Base-by-base conservation (phyloP, 768 basidiomycete species). In the Tylopilus rubrobrunneus region DNA sequence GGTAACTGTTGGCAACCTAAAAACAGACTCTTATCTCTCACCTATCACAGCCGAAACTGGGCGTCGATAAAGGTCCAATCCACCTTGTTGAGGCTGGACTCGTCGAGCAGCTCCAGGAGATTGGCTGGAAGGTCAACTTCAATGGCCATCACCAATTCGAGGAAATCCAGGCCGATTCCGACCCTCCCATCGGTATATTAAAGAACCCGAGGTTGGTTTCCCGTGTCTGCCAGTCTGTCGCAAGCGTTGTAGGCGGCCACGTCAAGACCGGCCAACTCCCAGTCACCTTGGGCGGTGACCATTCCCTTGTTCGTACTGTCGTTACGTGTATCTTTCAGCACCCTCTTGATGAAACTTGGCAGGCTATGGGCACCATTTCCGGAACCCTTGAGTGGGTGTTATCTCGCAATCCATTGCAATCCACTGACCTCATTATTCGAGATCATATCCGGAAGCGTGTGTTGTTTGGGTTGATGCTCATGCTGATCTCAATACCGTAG, bases 391-490 rank as follows among this genome's bases (percentile, higher is more conserved):
- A 77, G 89, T 89, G 68, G 65, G 79, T 55, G 14, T 48, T 15
- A 14, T 36, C 51, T 39, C 17, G 4, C 25, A 49, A 15, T 31
- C 11, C 27, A 27, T 34, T 31, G 23, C 42, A 29, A 50, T 27
- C 48, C 28, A 34, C 48, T 57, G 25, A 64, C 50, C 48, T 41
- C 19, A 21, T 23, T 25, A 37, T 51, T 56, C 25, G 47, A 92
- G 90, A 53, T 75, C 77, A 44, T 79, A 90, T 65, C 86, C 89
- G 12, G 82, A 92, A 28, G 85, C 89, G 23, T 90, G 91, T 67
- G 86, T 99, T 34, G 75, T 99, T 56, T 98, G 97, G 97, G 77
- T 98, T 55, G 97, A 99, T 67, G 97, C 97, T 3, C 97, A 98
- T 63, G 88, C 93, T 19, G 97, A 98, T 68, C 92, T 99, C 74